Evolutionary conservation across 495 filamentous ascomycete species (phyloP).

Genomic region (Neurospora hispaniola): DNA sequence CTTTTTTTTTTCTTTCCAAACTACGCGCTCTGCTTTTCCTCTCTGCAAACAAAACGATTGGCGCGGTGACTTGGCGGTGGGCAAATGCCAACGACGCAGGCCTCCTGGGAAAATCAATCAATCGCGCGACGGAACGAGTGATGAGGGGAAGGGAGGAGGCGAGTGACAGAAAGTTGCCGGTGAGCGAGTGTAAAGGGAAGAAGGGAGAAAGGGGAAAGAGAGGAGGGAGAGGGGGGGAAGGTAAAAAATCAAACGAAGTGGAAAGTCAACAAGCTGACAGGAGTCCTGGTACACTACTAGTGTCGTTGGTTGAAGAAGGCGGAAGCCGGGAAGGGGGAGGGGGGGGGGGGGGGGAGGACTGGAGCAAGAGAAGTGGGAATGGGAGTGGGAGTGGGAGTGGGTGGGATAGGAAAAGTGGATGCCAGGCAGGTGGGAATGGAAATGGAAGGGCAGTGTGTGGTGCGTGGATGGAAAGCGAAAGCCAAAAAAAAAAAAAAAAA

Average conservation of each 20-base stretch:
- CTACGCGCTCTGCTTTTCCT: background rate
- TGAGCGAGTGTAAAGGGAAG: constrained; percentile 13
- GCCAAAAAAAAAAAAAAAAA: background rate
- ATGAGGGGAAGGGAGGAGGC: constrained; percentile 12
- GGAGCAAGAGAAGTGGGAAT: background rate
- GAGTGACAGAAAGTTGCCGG: constrained; percentile 11
- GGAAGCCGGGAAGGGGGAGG: background rate
- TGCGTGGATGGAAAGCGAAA: too few relatives aligned
- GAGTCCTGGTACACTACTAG: background rate
- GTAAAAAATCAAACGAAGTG: constrained; percentile 15
- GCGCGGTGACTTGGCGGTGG: background rate
- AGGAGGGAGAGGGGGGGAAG: constrained; percentile 11
- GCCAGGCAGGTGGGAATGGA: background rate
- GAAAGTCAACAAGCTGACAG: background rate
- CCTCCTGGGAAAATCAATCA: background rate
- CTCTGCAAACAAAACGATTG: background rate
- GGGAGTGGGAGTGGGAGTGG: background rate
- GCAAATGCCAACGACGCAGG: background rate
- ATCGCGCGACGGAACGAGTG: constrained; percentile 16
- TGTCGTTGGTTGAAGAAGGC: background rate
- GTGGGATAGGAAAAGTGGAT: background rate
- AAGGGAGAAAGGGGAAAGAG: constrained; percentile 12
- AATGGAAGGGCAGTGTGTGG: background rate
- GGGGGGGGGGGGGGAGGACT: background rate
- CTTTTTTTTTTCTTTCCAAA: background rate